Conservation (phyloP, 768 basidiomycete species). For the Lactarius hatsudake region DNA sequence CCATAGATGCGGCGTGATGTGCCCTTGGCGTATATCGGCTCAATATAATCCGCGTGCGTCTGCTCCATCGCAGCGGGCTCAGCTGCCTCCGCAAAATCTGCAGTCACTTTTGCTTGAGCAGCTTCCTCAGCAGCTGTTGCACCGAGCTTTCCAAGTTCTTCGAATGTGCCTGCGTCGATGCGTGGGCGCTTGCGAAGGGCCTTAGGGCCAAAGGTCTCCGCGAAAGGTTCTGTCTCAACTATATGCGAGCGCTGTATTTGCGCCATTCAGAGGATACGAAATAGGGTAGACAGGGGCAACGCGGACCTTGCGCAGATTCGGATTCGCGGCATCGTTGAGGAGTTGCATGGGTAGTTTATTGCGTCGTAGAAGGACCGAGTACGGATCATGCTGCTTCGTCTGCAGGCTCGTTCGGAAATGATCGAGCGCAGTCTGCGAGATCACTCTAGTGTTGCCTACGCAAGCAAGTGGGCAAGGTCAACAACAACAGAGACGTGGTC, state of each 20-base stretch:
- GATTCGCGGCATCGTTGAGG: constrained; percentile 85
- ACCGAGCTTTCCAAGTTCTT: constrained; percentile 75
- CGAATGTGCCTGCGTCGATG: constrained; percentile 86
- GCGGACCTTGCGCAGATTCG: constrained; percentile 69
- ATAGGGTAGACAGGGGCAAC: background rate
- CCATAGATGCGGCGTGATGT: constrained; percentile 96
- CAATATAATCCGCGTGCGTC: constrained; percentile 76
- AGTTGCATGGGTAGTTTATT: constrained; percentile 98
- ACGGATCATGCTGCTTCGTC: constrained; percentile 87
- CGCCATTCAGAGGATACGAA: background rate
- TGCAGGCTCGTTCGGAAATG: constrained; percentile 91
- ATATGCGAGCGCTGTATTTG: constrained; percentile 75
- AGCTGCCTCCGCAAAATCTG: constrained; percentile 50
- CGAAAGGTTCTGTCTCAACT: constrained; percentile 93
- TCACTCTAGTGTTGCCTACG: constrained; percentile 95
- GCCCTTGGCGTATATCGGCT: constrained; percentile 93
- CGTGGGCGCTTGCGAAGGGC: constrained; percentile 89
- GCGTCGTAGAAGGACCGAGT: constrained; percentile 87
- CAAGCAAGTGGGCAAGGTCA: constrained; percentile 8
- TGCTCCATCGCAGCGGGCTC: constrained; percentile 41
- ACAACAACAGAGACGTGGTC: background rate
- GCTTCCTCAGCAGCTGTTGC: constrained; percentile 55
- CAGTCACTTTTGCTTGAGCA: constrained; percentile 38
- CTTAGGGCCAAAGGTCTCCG: constrained; percentile 93
- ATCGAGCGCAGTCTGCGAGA: constrained; percentile 92